Evolutionary conservation across 495 filamentous ascomycete genomes (phyloP), one percentile per base, ranked within the genome.

Genomic region (Penicillium subrubescens): DNA sequence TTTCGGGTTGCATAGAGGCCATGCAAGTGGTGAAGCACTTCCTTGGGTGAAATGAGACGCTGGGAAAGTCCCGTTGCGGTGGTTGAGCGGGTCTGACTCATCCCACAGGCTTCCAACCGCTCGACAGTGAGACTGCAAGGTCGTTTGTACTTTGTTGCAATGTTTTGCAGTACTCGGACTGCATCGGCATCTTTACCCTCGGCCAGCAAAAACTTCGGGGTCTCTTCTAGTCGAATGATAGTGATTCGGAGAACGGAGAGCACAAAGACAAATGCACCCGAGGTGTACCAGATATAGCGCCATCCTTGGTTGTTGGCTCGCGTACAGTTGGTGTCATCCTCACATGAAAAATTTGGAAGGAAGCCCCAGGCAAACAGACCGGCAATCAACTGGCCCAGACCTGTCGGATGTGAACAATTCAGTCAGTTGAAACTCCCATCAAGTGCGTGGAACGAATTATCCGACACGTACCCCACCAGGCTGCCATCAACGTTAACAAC

Each of bases 181-280:
- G 88, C 82, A 61, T 89, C 73, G 5, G 77, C 83, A 63, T 92
- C 90, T 44, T 84, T 81, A 8, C 89, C 89, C 56, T 87, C 78
- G 27, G 82, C 81, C 23, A 93, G 70, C 1, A 91, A 84, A 68
- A 88, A 92, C 64, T 91, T 92, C 23, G 90, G 90, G 0, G 90
- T 92, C 62, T 93, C 89, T 21, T 81, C 77, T 4, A 92, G 78
- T 1, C 84, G 82, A 66, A 93, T 84, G 59, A 92, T 79, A 2
- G 86, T 88, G n/a, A 92, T 70, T 23, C 90, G 88, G 3, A 86
- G 73, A 43, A 92, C 72, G 17, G 83, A 87, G 77, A 93, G 83
- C 51, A 86, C 73, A 51, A 92, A 83, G 35, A 91, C 88, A 44
- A 92, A 80, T 21, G 84, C 84, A 19, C 90, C 89, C 43, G 80